Conservation (phyloP, 108 stramenopile species). For the Epithemia pelagica region DNA sequence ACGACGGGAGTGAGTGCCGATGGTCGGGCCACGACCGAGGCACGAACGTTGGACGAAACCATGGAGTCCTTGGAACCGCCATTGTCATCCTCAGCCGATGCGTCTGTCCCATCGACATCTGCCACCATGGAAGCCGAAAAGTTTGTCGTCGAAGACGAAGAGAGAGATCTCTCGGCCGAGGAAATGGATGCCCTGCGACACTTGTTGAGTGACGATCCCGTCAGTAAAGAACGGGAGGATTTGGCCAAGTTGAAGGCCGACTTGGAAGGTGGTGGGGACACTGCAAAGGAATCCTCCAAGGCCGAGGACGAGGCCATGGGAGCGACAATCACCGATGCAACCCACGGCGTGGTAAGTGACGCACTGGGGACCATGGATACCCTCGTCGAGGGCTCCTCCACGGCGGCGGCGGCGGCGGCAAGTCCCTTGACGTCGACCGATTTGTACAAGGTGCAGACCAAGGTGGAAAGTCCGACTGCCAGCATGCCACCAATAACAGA, state of each 20-base stretch:
- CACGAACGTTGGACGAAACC: background rate
- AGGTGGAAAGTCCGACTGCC: constrained; percentile 32
- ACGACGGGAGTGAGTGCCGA: background rate
- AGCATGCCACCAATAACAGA: constrained; percentile 14
- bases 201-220: constrained; percentile 68
- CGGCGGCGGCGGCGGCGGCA: background rate
- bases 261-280: constrained; percentile 34
- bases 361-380: no score
- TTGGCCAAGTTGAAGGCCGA: constrained; percentile 64
- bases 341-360: no score
- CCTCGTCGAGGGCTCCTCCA: background rate
- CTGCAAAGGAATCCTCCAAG: constrained; percentile 15
- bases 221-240: constrained; percentile 68
- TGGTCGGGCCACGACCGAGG: background rate
- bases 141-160: constrained; percentile 6
- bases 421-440: constrained; percentile 3
- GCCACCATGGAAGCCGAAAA: constrained; percentile 27
- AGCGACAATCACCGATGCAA: constrained; percentile 14
- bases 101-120: constrained; percentile 27
- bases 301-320: background rate
- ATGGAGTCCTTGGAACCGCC: constrained; percentile 8
- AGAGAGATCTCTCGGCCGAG: constrained; percentile 47
- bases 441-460: constrained; percentile 27
- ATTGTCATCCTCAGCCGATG: constrained; percentile 5
- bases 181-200: constrained; percentile 83